These are phyloP conservation scores for Coemansia pectinata DNA, from an alignment of 192 early-diverging fungal species.

Conservation along the genomic window DNA sequence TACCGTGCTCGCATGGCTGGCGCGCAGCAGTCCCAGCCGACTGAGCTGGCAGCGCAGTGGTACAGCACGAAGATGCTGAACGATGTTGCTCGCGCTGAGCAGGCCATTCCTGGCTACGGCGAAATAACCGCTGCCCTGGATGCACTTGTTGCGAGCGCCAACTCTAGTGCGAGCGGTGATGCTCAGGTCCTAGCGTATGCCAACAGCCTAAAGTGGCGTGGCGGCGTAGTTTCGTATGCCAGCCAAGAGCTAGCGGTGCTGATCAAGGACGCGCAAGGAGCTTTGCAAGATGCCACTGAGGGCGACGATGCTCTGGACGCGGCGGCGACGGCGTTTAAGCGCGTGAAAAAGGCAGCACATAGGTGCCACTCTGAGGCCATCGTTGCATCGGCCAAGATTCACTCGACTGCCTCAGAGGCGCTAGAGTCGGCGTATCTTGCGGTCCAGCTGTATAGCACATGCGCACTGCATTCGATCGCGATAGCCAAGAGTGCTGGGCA, in stretches of 20 bases:
- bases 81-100: slow-evolving; percentile 11
- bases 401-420: slow-evolving; percentile 24
- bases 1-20: slow-evolving; percentile 38
- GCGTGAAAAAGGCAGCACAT: slow-evolving; percentile 20
- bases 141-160: background rate
- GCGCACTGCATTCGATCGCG: slow-evolving; percentile 17
- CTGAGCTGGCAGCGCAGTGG: slow-evolving; percentile 39
- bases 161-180: background rate
- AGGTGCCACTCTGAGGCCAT: slow-evolving; percentile 20
- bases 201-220: slow-evolving; percentile 36
- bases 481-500: slow-evolving; percentile 11
- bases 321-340: slow-evolving; percentile 5
- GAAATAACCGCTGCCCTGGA: slow-evolving; percentile 13
- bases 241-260: slow-evolving; percentile 22
- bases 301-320: slow-evolving; percentile 3
- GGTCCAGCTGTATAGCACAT: slow-evolving; percentile 27
- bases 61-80: slow-evolving; percentile 14
- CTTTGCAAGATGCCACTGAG: background rate
- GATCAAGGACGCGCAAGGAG: slow-evolving; percentile 14
- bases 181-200: slow-evolving; percentile 7
- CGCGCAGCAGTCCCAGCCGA: slow-evolving; percentile 30
- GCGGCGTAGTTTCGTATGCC: slow-evolving; percentile 21
- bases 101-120: slow-evolving; percentile 11
- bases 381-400: slow-evolving; percentile 23
- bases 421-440: slow-evolving; percentile 34